A percentile compares a stretch with the other conserved stretches of the same genome.
phyloP scores from a whole-genome alignment of 257 asterid genomes.

The Eustoma russellianum region DNA sequence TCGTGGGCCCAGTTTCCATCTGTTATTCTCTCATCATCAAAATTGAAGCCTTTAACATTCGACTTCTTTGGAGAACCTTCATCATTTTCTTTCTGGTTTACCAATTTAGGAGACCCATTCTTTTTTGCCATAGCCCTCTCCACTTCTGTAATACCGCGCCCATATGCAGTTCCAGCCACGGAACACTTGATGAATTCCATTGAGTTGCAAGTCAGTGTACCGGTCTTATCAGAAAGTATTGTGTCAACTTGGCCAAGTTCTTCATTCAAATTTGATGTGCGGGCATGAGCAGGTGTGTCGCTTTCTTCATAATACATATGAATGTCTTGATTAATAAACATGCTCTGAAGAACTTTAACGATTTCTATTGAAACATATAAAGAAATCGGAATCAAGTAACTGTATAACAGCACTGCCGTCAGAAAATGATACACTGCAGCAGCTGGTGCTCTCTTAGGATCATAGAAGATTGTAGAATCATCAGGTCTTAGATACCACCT shows the following conservation, averaged over 20 bases:
- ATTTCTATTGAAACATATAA: slow-evolving; percentile 78
- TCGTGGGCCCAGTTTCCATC: slow-evolving; percentile 68
- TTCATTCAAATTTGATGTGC: slow-evolving; percentile 86
- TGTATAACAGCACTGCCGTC: slow-evolving; percentile 67
- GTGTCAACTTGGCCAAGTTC: slow-evolving; percentile 91
- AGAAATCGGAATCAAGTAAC: slow-evolving; percentile 77
- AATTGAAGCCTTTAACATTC: slow-evolving; percentile 73
- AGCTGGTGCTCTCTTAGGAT: slow-evolving; percentile 59
- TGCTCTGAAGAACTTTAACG: slow-evolving; percentile 87
- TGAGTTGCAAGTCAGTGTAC: slow-evolving; percentile 82
- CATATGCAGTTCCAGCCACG: slow-evolving; percentile 83
- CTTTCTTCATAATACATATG: slow-evolving; percentile 82
- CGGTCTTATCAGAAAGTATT: slow-evolving; percentile 86
- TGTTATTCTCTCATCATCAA: slow-evolving; percentile 62
- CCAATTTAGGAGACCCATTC: slow-evolving; percentile 55
- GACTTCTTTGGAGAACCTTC: slow-evolving; percentile 15
- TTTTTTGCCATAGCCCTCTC: slow-evolving; percentile 74
- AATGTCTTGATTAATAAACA: slow-evolving; percentile 67
- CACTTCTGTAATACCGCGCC: slow-evolving; percentile 76
- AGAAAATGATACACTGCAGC: slow-evolving; percentile 72
- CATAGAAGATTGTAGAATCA: slow-evolving; percentile 43
- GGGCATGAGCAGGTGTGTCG: slow-evolving; percentile 84
- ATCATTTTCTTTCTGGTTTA: slow-evolving; percentile 24
- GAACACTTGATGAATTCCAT: slow-evolving; percentile 97
- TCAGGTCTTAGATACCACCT: slow-evolving; percentile 76